A percentile compares a stretch with the other conserved stretches of the same genome.
phyloP scores from a whole-genome alignment of 225 moss, liverwort and hornwort genomes.

The Thuidium tamariscinum region DNA sequence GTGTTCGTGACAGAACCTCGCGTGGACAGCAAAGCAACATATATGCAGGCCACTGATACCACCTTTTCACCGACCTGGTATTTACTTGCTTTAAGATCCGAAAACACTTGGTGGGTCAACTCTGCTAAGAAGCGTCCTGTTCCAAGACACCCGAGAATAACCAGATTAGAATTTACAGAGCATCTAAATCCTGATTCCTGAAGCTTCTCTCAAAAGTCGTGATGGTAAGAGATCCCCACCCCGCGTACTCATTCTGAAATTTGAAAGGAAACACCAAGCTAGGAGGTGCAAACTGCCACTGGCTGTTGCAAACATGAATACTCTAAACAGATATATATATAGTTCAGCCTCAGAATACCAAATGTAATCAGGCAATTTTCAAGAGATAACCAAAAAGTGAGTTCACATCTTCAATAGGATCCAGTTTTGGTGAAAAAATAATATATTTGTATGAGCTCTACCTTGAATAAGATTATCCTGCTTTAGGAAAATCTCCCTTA shows the following conservation, averaged over 20 bases:
- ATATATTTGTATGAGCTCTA: not conserved
- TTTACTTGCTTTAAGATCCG: constrained; percentile 91
- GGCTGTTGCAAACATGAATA: not conserved
- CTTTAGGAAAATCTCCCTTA: constrained; percentile 91
- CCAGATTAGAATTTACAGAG: not conserved
- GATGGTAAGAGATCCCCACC: not conserved
- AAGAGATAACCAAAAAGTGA: not conserved
- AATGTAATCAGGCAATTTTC: not conserved
- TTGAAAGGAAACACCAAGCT: not conserved
- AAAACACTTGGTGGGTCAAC: constrained; percentile 85
- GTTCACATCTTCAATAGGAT: not conserved
- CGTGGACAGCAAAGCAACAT: not conserved
- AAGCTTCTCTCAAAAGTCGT: not conserved
- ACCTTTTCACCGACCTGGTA: constrained; percentile 53
- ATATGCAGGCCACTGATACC: not conserved
- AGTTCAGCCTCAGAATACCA: not conserved
- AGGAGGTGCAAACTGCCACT: not conserved
- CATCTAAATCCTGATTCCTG: not conserved
- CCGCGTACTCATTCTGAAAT: not conserved
- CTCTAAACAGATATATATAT: not conserved
- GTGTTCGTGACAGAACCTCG: not conserved
- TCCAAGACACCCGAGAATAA: not conserved
- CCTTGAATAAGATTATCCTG: constrained; percentile 98
- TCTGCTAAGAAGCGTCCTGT: constrained; percentile 89
- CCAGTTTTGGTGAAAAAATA: not conserved